phyloP scores from a whole-genome alignment of 495 filamentous ascomycete species.

The Terfezia claveryi region DNA sequence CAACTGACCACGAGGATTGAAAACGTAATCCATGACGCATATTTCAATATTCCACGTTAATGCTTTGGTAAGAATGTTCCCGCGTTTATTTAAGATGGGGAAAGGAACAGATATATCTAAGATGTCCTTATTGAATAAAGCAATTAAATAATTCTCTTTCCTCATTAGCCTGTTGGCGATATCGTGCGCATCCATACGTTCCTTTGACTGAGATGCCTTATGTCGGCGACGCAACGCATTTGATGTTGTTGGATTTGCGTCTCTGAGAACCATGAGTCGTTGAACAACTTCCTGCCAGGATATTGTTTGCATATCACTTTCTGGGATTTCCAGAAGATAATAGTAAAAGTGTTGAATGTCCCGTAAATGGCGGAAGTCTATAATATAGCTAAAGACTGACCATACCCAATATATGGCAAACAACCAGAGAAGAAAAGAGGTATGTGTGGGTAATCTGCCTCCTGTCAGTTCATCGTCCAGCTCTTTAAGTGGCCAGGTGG shows the following conservation, averaged over 20 bases:
- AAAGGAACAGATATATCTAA: conserved; percentile 67
- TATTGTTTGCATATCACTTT: conserved; percentile 84
- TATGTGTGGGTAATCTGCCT: conserved; percentile 55
- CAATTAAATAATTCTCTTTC: conserved; percentile 88
- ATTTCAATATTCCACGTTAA: conserved; percentile 75
- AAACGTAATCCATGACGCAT: conserved; percentile 81
- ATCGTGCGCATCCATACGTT: conserved; percentile 87
- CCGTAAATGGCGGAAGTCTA: conserved; percentile 52
- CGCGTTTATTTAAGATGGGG: conserved; percentile 53
- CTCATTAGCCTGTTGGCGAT: conserved; percentile 96
- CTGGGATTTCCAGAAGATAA: conserved; percentile 66
- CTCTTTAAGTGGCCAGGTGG: not conserved
- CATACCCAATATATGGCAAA: conserved; percentile 75
- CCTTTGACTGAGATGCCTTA: conserved; percentile 50
- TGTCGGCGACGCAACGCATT: conserved; percentile 36
- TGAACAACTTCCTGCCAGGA: conserved; percentile 89
- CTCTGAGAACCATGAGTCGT: conserved; percentile 66
- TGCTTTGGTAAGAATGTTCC: conserved; percentile 28
- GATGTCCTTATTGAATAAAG: conserved; percentile 88
- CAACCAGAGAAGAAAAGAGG: conserved; percentile 63
- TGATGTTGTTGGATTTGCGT: conserved; percentile 68
- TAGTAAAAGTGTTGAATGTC: conserved; percentile 76
- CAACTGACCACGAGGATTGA: conserved; percentile 68
- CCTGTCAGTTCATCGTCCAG: not conserved
- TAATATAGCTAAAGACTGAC: conserved; percentile 48